These are phyloP conservation scores for Chlamydomonas applanata DNA, from an alignment of 139 green algal species.

Conservation along the genomic window DNA sequence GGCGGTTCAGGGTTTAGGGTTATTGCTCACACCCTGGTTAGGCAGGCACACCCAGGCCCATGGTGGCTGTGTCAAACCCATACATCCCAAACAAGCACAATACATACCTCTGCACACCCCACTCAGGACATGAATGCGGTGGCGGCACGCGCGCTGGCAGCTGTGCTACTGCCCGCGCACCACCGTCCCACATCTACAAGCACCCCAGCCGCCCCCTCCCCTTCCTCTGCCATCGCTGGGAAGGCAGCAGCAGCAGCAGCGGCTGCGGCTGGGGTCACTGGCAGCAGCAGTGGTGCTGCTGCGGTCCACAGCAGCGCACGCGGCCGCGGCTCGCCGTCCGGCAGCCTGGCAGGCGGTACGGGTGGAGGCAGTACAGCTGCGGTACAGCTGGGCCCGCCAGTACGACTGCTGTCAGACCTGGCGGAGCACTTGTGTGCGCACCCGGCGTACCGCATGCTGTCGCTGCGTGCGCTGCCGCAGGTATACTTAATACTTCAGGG, in stretches of 20 bases:
- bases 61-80: too few species aligned
- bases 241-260: background rate
- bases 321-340: too few species aligned
- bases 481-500: background rate
- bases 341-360: background rate
- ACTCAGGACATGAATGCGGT: conserved; percentile 79
- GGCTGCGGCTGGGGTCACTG: too few species aligned
- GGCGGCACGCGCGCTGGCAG: conserved; percentile 53
- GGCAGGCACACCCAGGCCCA: too few species aligned
- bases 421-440: conserved; percentile 60
- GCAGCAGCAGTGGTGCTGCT: background rate
- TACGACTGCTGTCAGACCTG: conserved; percentile 51
- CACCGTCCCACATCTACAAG: background rate
- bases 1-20: too few species aligned
- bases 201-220: background rate
- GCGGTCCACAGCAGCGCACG: too few species aligned
- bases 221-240: too few species aligned
- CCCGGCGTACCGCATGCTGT: conserved; percentile 56
- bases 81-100: too few species aligned
- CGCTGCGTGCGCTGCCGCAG: conserved; percentile 51
- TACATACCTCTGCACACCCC: too few species aligned
- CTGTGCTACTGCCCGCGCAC: conserved; percentile 51
- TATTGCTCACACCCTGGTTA: too few species aligned
- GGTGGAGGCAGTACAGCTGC: conserved; percentile 6
- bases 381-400: background rate